A percentile compares a stretch with the other conserved stretches of the same genome.
Conservation (phyloP, 176 grass and related monocot genomes). For the Lolium multiflorum region DNA sequence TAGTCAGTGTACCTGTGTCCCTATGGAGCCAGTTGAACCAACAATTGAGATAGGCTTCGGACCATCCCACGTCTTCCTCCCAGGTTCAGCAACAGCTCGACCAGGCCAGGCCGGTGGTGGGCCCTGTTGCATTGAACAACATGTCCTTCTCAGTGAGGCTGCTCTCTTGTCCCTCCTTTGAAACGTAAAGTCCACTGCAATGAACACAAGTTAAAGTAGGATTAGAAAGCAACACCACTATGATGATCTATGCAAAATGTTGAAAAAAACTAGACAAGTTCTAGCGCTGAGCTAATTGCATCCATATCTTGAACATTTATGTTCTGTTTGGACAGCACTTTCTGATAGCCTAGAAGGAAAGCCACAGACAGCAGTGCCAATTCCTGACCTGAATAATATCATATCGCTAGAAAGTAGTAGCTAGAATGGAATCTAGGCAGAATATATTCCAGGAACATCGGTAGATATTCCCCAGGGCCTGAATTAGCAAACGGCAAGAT, state of each 20-base stretch:
- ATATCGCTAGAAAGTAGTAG: slow-evolving; percentile 42
- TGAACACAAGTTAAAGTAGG: slow-evolving; percentile 18
- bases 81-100: slow-evolving; percentile 67
- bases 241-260: not conserved
- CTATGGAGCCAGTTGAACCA: slow-evolving; percentile 95
- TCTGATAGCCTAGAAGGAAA: not conserved
- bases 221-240: not conserved
- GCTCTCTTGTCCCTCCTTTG: slow-evolving; percentile 64
- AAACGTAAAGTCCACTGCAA: slow-evolving; percentile 63
- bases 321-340: not conserved
- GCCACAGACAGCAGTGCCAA: not conserved
- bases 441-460: slow-evolving; percentile 51
- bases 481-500: slow-evolving; percentile 43
- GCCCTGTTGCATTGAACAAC: slow-evolving; percentile 68
- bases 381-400: slow-evolving; percentile 26
- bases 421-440: slow-evolving; percentile 38
- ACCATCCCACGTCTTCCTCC: slow-evolving; percentile 70
- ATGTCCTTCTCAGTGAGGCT: slow-evolving; percentile 49
- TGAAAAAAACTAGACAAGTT: slow-evolving; percentile 28
- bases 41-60: slow-evolving; percentile 93
- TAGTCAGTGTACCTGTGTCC: slow-evolving; percentile 76
- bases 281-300: not conserved
- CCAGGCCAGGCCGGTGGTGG: slow-evolving; percentile 93
- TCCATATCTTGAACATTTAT: no score
- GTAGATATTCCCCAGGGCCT: slow-evolving; percentile 45